Conservation (phyloP, 306 rosid species). For the Begonia loranthoides region DNA sequence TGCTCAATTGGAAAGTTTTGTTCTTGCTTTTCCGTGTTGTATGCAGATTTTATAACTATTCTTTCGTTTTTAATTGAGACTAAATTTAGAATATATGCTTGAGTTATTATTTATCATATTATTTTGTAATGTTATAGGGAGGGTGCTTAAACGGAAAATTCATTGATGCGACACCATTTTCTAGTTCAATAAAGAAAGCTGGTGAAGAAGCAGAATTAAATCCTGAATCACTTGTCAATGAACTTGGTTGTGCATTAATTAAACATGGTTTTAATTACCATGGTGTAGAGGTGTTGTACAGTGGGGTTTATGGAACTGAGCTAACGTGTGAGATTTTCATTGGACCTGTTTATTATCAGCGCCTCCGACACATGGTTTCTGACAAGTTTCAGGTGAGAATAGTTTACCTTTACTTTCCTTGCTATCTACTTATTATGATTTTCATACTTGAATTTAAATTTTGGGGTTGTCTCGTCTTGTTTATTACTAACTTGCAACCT, state of each 20-base stretch:
- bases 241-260: conserved; percentile 61
- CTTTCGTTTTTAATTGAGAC: too few species aligned
- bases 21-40: too few species aligned
- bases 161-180: conserved; percentile 78
- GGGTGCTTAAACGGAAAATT: conserved; percentile 72
- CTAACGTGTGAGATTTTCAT: conserved; percentile 79
- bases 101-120: background rate
- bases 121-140: conserved; percentile 32
- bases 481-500: too few species aligned
- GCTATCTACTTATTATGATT: background rate
- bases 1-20: too few species aligned
- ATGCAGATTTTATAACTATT: too few species aligned
- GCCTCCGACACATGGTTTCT: conserved; percentile 95
- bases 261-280: conserved; percentile 85
- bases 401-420: background rate
- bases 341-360: conserved; percentile 95
- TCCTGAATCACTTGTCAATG: conserved; percentile 62
- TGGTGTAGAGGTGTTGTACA: conserved; percentile 74
- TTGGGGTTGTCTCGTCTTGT: too few species aligned
- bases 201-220: conserved; percentile 22
- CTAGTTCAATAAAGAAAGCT: conserved; percentile 35
- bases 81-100: too few species aligned
- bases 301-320: conserved; percentile 93
- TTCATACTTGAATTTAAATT: background rate
- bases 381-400: conserved; percentile 74